Conservation (phyloP, 768 basidiomycete genomes). For the Exsudoporus frostii region DNA sequence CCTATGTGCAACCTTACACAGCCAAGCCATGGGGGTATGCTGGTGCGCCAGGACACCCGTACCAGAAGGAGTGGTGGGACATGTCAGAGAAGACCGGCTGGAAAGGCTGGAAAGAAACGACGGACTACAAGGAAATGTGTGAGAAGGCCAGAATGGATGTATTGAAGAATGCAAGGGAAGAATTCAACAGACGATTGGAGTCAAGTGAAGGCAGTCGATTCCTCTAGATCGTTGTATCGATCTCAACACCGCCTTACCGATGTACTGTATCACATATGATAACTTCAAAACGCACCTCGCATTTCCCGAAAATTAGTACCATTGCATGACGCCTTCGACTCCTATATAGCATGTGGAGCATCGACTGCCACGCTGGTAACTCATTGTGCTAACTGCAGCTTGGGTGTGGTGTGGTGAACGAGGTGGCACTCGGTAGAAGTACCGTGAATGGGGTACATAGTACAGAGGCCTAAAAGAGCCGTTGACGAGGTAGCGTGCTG, state of each 20-base stretch:
- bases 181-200: constrained; percentile 8
- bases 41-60: constrained; percentile 51
- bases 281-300: background rate
- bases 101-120: constrained; percentile 33
- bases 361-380: constrained; percentile 1
- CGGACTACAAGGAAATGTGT: constrained; percentile 19
- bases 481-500: background rate
- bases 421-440: background rate
- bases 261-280: background rate
- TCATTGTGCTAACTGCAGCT: background rate
- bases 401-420: background rate
- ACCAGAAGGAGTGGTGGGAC: constrained; percentile 45
- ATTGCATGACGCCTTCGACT: background rate
- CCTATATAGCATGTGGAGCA: background rate
- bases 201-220: background rate
- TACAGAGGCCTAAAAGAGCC: background rate
- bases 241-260: background rate
- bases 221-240: background rate
- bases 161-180: constrained; percentile 3
- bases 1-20: constrained; percentile 49
- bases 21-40: constrained; percentile 60
- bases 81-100: constrained; percentile 42
- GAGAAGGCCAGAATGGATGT: constrained; percentile 9
- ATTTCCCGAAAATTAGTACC: background rate
- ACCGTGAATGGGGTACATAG: background rate